Conservation (phyloP, 1,284 basidiomycete species). For the Ustilago tritici region DNA sequence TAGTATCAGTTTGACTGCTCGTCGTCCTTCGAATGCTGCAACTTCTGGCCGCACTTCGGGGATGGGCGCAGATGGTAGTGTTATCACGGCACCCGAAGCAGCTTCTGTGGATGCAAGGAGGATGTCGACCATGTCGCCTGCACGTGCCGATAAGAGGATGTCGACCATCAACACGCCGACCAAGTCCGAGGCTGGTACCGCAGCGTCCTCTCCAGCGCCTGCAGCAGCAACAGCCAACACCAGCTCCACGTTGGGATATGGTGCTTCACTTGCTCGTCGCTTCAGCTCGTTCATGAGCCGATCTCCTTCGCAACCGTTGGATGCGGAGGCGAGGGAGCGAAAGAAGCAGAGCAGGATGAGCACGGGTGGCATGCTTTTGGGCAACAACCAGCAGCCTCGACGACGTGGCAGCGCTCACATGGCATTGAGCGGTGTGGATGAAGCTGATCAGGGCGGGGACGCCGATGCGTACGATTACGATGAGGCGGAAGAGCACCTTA, state of each 20-base stretch:
- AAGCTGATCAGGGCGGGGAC: slow-evolving; percentile 20
- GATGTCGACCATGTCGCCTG: slow-evolving; percentile 32
- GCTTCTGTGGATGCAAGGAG: slow-evolving; percentile 14
- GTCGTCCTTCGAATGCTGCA: slow-evolving; percentile 23
- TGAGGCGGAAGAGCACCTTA: slow-evolving; percentile 28
- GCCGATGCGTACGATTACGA: slow-evolving; percentile 30
- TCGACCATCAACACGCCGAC: slow-evolving; percentile 23
- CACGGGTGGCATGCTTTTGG: slow-evolving; percentile 52
- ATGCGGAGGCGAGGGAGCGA: slow-evolving; percentile 54
- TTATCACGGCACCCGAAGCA: slow-evolving; percentile 12
- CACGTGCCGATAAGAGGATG: slow-evolving; percentile 20
- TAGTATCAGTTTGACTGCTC: slow-evolving; percentile 52
- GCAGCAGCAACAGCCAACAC: slow-evolving; percentile 32
- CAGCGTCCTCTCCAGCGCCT: slow-evolving; percentile 21
- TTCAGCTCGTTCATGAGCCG: slow-evolving; percentile 63
- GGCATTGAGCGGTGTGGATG: slow-evolving; percentile 32
- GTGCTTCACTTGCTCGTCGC: slow-evolving; percentile 52
- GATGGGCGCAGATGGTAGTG: slow-evolving; percentile 5
- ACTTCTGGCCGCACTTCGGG: slow-evolving; percentile 13
- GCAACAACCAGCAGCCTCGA: slow-evolving; percentile 18
- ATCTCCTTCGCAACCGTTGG: slow-evolving; percentile 56
- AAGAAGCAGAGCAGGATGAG: slow-evolving; percentile 61
- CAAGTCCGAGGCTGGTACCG: slow-evolving; percentile 22
- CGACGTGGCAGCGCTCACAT: slow-evolving; percentile 39
- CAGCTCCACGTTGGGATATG: slow-evolving; percentile 44